Evolutionary conservation across 306 rosid species (phyloP).

Genomic region (Styphnolobium japonicum): DNA sequence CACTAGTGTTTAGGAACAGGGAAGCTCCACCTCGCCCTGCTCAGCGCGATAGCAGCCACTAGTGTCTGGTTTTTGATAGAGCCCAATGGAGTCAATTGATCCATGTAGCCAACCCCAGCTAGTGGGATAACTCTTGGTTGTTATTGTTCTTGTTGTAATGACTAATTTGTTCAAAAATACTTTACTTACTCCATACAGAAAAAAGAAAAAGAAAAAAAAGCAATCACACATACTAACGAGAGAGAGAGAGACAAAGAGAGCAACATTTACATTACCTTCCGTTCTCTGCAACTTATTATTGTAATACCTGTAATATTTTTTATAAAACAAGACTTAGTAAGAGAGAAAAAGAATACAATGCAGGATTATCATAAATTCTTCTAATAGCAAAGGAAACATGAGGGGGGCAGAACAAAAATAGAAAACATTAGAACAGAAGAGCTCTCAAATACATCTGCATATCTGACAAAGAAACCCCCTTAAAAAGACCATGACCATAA

Average conservation of each 20-base stretch:
- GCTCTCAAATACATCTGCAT: neutral
- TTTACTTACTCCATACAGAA: neutral
- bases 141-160: neutral
- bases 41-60: no score
- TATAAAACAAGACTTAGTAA: neutral
- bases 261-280: slow-evolving; percentile 55
- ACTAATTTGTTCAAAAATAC: neutral
- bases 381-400: neutral
- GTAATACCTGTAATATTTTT: slow-evolving; percentile 65
- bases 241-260: neutral
- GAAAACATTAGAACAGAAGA: neutral
- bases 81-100: no score
- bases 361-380: neutral
- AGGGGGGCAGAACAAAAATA: neutral
- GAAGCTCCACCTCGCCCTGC: no score
- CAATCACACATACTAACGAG: neutral
- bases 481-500: neutral
- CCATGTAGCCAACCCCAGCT: no score
- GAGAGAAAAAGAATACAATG: neutral
- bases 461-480: neutral
- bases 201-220: neutral
- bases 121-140: no score
- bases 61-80: no score
- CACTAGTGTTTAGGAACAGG: no score
- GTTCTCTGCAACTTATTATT: slow-evolving; percentile 78